Base-by-base conservation (phyloP, 805 yeast genomes). In the Wickerhamomyces canadensis region DNA sequence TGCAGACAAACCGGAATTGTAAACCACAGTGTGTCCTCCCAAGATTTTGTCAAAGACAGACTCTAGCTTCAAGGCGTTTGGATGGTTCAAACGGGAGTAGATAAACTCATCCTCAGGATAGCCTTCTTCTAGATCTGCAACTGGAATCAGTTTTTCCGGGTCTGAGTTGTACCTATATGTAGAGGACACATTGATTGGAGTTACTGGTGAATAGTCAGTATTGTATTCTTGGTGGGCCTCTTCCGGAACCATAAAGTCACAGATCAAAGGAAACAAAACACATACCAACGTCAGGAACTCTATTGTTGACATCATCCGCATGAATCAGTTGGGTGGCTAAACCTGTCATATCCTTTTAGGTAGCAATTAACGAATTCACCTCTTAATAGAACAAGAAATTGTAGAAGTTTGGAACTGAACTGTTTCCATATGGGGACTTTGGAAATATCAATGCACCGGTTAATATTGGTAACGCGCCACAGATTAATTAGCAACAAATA, bases 171-270 rank as follows among this genome's bases (percentile, higher is more conserved):
- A 89, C 37, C 75, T 68, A 58, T 66, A 88, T 1, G 95, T 89
- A 2, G 96, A 83, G 2, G 93, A 60, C 4, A 85, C 80, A 44
- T 84, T 84, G 41, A 89, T 80, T 18, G 97, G 95, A 6, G 91
- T 80, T 1, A 80, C 78, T 28, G 13, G n/a, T 22, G 6, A 12
- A 10, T 60, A 62, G 41, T 64, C 71, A 24, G 45, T 29, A n/a
- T n/a, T n/a, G n/a, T n/a, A n/a, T n/a, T n/a, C n/a, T 27, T 15
- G 13, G 15, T 14, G 12, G 17, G n/a, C 13, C n/a, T 9, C 16
- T 22, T 14, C 5, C 4, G 16, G 19, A 21, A 15, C 14, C 12
- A 35, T 7, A 30, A 19, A 26, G n/a, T n/a, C n/a, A n/a, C n/a
- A n/a, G n/a, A n/a, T n/a, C n/a, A n/a, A n/a, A 25, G 15, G 24